Conservation (phyloP, 1,139 yeast genomes). For the Suhomyces maxii region DNA sequence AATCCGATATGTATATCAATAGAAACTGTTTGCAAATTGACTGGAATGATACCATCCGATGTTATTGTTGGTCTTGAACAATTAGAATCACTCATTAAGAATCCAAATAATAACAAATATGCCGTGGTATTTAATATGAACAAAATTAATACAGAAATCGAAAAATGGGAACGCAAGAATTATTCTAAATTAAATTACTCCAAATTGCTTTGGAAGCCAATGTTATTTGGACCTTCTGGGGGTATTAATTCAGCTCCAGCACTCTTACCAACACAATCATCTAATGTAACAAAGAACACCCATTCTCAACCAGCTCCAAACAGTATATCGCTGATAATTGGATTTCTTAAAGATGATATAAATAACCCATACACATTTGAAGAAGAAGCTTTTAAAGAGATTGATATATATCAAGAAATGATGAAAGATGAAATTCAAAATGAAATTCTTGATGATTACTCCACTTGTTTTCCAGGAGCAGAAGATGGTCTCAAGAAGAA, state of each 20-base stretch:
- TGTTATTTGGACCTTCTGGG: constrained; percentile 81
- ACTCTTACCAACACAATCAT: constrained; percentile 23
- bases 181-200: constrained; percentile 54
- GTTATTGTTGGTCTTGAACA: constrained; percentile 85
- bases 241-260: constrained; percentile 67
- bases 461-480: constrained; percentile 35
- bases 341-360: constrained; percentile 64
- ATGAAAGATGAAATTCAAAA: constrained; percentile 6
- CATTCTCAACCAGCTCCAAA: constrained; percentile 23
- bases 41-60: constrained; percentile 89
- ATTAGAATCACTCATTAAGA: constrained; percentile 57
- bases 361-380: constrained; percentile 59
- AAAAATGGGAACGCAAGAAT: constrained; percentile 56
- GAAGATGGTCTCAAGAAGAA: constrained; percentile 11
- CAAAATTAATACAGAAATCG: constrained; percentile 44
- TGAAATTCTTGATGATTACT: constrained; percentile 22
- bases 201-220: constrained; percentile 73
- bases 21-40: constrained; percentile 58
- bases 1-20: constrained; percentile 41
- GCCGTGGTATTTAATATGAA: constrained; percentile 54
- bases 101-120: constrained; percentile 44
- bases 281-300: background rate
- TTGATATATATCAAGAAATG: constrained; percentile 35
- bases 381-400: constrained; percentile 48
- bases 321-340: constrained; percentile 54